These are phyloP conservation scores for Dryadomyces quercivorus DNA, from an alignment of 2,329 filamentous ascomycete species.

Conservation along the genomic window DNA sequence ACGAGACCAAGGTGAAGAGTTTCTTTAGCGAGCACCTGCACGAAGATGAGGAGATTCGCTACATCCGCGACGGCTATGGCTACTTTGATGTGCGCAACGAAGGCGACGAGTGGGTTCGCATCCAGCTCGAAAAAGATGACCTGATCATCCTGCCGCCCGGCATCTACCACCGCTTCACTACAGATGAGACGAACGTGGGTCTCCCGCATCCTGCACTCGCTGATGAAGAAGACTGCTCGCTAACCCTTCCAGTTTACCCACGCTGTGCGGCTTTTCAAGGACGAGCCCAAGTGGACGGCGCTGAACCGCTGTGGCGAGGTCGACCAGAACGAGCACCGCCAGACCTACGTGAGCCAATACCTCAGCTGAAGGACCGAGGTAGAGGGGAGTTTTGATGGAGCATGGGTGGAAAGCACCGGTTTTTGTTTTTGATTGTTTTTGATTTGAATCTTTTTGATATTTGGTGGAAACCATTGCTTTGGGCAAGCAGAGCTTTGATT, in stretches of 20 bases:
- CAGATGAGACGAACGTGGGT: conserved; percentile 78
- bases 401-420: background rate
- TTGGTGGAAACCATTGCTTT: background rate
- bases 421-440: background rate
- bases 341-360: conserved; percentile 57
- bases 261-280: conserved; percentile 94
- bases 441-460: background rate
- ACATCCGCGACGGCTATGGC: conserved; percentile 76
- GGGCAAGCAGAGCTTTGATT: too few relatives aligned
- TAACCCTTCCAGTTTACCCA: conserved; percentile 61
- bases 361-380: conserved; percentile 13
- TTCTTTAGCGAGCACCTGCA: conserved; percentile 96
- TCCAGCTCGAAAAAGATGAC: conserved; percentile 73
- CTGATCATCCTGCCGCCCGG: conserved; percentile 87
- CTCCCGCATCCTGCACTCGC: background rate
- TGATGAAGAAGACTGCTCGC: background rate
- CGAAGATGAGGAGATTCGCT: conserved; percentile 97
- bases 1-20: conserved; percentile 84
- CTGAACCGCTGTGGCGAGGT: conserved; percentile 70
- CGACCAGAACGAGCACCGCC: conserved; percentile 65
- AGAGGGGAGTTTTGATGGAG: background rate
- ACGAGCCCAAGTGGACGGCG: conserved; percentile 96
- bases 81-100: conserved; percentile 86
- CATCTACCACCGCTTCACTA: conserved; percentile 97
- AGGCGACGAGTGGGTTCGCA: conserved; percentile 80